Conservation (phyloP, 441 rosid genomes). For the Mallotus repandus region DNA sequence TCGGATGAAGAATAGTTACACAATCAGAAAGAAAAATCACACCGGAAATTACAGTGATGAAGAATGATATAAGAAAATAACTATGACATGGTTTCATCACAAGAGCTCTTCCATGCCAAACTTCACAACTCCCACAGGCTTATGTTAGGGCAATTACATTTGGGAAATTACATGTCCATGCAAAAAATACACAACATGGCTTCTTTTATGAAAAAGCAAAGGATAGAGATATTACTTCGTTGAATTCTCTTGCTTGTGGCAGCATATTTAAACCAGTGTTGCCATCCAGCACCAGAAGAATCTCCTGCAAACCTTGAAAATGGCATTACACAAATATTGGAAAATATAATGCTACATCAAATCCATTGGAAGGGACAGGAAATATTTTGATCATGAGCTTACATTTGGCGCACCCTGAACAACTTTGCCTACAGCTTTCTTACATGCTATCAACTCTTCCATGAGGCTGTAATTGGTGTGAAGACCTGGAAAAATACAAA, state of each 20-base stretch:
- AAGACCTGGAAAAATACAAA: slow-evolving; percentile 52
- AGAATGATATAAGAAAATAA: neutral
- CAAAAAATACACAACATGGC: neutral
- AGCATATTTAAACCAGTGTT: slow-evolving; percentile 94
- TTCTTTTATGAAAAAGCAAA: slow-evolving; percentile 4
- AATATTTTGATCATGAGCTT: slow-evolving; percentile 32
- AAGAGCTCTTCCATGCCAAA: neutral
- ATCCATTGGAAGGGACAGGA: slow-evolving; percentile 6
- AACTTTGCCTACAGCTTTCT: slow-evolving; percentile 76
- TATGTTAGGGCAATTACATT: neutral
- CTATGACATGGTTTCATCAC: neutral
- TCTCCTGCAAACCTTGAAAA: slow-evolving; percentile 57
- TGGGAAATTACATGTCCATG: neutral
- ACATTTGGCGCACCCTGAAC: slow-evolving; percentile 86
- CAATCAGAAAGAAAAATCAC: neutral
- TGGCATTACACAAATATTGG: slow-evolving; percentile 16
- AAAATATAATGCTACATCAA: neutral
- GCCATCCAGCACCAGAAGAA: slow-evolving; percentile 85
- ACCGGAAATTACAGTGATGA: neutral
- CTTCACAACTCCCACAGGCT: slow-evolving; percentile 7
- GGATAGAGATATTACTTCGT: slow-evolving; percentile 51
- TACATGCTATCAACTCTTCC: slow-evolving; percentile 95
- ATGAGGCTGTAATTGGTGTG: slow-evolving; percentile 91
- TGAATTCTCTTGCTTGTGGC: slow-evolving; percentile 95
- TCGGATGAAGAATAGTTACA: neutral